Percentiles rank a stretch among this genome's conserved stretches.
Evolutionary conservation across 164 flowering plant genomes (phyloP).

Genomic region (Vitis rotundifolia): DNA sequence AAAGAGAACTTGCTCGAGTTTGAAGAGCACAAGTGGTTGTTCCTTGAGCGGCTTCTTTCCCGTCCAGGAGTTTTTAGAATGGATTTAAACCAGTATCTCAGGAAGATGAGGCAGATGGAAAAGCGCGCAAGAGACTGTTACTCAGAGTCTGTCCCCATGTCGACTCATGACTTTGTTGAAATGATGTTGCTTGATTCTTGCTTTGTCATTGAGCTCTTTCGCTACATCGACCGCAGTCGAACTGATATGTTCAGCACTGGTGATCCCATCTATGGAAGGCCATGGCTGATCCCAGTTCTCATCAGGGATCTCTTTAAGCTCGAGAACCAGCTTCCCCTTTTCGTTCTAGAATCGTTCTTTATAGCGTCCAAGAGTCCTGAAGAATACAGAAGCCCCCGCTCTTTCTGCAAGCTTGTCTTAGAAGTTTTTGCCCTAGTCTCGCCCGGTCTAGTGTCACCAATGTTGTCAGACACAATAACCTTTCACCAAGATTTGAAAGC

Average conservation of each 20-base stretch:
- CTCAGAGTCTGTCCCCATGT: slow-evolving; percentile 3
- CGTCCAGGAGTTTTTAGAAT: neutral
- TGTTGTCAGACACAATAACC: neutral
- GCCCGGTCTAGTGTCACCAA: neutral
- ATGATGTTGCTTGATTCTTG: slow-evolving; percentile 29
- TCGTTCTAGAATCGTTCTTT: no score
- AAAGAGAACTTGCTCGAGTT: neutral
- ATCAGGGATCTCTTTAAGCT: no score
- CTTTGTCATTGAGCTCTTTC: slow-evolving; percentile 17
- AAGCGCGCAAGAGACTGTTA: neutral
- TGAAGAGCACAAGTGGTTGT: slow-evolving; percentile 12
- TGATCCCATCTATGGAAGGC: no score
- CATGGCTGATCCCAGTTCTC: no score
- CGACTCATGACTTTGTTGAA: slow-evolving; percentile 7
- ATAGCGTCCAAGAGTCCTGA: no score
- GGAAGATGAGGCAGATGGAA: neutral
- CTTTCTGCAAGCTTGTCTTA: slow-evolving; percentile 1
- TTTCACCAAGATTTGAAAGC: neutral
- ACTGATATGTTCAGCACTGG: no score
- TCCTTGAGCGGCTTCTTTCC: neutral
- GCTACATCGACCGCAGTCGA: neutral
- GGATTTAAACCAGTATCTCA: neutral
- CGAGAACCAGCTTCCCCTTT: no score
- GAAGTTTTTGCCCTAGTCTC: slow-evolving; percentile 3
- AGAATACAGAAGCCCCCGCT: no score